Evolutionary conservation across 1,284 basidiomycete species (phyloP).

Genomic region (Heterobasidion parviporum): DNA sequence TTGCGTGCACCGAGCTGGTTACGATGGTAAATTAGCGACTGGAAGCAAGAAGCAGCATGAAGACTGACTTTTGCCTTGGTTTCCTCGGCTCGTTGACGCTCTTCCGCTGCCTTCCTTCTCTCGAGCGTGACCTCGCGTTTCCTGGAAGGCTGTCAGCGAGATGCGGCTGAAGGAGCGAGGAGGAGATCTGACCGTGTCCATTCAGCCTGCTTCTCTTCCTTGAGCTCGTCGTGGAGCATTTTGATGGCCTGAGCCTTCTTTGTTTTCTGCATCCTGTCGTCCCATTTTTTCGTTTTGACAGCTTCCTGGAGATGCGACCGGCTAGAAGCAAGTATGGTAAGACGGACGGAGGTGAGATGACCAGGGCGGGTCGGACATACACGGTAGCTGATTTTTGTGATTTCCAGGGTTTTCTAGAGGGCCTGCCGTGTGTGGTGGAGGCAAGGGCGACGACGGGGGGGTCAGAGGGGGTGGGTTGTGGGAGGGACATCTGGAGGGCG

Average conservation of each 20-base stretch:
- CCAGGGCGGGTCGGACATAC: conserved; percentile 28
- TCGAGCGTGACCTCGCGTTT: conserved; percentile 59
- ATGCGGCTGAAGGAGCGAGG: not conserved
- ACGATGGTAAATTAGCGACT: conserved; percentile 4
- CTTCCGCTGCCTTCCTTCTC: conserved; percentile 63
- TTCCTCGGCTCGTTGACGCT: conserved; percentile 61
- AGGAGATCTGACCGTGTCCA: conserved; percentile 39
- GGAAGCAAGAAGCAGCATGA: not conserved
- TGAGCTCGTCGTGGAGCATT: conserved; percentile 62
- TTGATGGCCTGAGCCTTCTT: conserved; percentile 60
- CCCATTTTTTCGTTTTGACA: conserved; percentile 59
- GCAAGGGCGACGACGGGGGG: conserved; percentile 28
- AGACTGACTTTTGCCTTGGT: conserved; percentile 57
- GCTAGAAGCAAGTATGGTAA: conserved; percentile 26
- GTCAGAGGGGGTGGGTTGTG: conserved; percentile 3
- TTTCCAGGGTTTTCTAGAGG: conserved; percentile 68
- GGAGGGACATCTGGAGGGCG: not conserved
- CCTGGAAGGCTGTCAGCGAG: conserved; percentile 25
- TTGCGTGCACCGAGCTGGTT: conserved; percentile 71
- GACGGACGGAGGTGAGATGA: conserved; percentile 1
- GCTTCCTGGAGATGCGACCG: conserved; percentile 60
- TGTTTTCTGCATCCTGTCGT: conserved; percentile 59
- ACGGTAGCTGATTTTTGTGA: conserved; percentile 48
- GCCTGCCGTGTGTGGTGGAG: conserved; percentile 49
- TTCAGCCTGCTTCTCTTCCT: conserved; percentile 68